Base-by-base conservation (phyloP, 805 yeast genomes). In the Schwanniomyces polymorphus region DNA sequence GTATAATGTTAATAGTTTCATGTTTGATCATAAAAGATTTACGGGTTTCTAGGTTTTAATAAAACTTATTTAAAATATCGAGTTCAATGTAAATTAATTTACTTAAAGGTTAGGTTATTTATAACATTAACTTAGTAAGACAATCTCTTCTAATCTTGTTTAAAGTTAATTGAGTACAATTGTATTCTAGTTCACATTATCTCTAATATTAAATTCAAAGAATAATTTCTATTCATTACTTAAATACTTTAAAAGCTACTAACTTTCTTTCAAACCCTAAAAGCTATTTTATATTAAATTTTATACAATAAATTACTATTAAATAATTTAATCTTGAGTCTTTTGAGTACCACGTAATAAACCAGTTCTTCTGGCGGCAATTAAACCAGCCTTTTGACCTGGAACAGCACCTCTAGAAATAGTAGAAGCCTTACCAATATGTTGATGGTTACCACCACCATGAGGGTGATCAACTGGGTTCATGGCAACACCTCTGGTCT, bases 401-500 rank as follows among this genome's bases (percentile, higher is more conserved):
- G 70, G 59, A 52, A 65, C 70, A 49, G 70, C 70, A 59, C 70
- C 70, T 64, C 70, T 64, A 46, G 68, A 65, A 54, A 66, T 66
- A 57, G 71, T 66, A 52, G 71, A 66, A 58, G 71, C 71, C 61
- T 66, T 66, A 60, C 67, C 67, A 59, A 62, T 62, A 48, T 62
- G 67, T 56, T 62, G 67, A 63, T 66, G 71, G 70, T 66, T 66
- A 92, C 99, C 99, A 92, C 99, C 98, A 89, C 99, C 99, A 80
- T 92, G 99, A 78, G 99, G 99, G 85, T 92, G 99, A 78, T 92
- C 99, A 78, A 92, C 99, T 79, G 98, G 98, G 84, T 92, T 92
- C 99, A 94, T 92, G 77, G 99, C 99, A 76, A 92, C 98, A 92
- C 98, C 99, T 85, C 98, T 91, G 74, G 98, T 94, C 88, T 90